Percentiles rank a stretch among this genome's conserved stretches.
Evolutionary conservation across 2,329 filamentous ascomycete species (phyloP).

Genomic region (Niveomyces coronatus): DNA sequence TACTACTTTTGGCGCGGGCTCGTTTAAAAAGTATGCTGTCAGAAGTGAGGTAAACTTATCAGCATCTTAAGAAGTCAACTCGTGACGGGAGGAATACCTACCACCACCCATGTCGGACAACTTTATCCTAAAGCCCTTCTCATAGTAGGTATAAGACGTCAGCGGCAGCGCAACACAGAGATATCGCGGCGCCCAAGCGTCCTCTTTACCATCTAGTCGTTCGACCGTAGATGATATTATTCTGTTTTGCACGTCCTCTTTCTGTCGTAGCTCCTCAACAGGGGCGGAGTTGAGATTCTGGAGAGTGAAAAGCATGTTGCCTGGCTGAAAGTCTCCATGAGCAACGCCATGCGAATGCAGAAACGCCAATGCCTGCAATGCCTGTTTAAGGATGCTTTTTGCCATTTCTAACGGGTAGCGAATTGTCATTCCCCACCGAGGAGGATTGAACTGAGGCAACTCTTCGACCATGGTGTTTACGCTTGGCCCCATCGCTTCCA

Average conservation of each 20-base stretch:
- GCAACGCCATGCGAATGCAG: conserved; percentile 28
- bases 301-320: conserved; percentile 26
- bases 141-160: conserved; percentile 13
- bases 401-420: conserved; percentile 30
- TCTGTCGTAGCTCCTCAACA: conserved; percentile 17
- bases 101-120: conserved; percentile 21
- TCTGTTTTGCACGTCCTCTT: conserved; percentile 13
- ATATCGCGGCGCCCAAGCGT: conserved; percentile 20
- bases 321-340: conserved; percentile 30
- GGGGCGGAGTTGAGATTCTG: conserved; percentile 18
- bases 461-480: conserved; percentile 26
- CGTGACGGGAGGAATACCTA: conserved; percentile 15
- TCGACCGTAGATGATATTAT: conserved; percentile 18
- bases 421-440: conserved; percentile 15
- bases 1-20: conserved; percentile 15
- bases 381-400: conserved; percentile 29
- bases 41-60: conserved; percentile 1
- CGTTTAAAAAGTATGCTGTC: conserved; percentile 18
- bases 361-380: conserved; percentile 24
- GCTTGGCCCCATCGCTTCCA: conserved; percentile 25
- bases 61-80: not conserved
- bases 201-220: conserved; percentile 21
- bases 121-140: conserved; percentile 19
- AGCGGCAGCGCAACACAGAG: conserved; percentile 20
- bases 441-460: conserved; percentile 22